A percentile compares a stretch with the other conserved stretches of the same genome.
Evolutionary conservation across 768 basidiomycete genomes (phyloP).

Genomic region (Multifurca ochricompacta): DNA sequence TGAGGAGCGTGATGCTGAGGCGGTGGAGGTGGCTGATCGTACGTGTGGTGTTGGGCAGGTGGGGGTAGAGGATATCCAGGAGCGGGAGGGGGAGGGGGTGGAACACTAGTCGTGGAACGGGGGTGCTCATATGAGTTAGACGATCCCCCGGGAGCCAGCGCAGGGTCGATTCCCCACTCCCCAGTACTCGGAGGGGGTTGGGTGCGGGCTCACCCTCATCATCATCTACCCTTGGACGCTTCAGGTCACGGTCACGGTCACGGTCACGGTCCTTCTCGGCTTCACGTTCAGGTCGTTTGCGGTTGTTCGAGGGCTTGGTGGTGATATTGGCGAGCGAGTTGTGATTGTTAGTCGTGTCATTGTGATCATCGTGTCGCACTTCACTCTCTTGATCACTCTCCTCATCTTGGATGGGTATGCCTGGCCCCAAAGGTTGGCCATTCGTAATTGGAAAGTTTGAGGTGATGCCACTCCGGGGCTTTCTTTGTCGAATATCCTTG

Average conservation of each 20-base stretch:
- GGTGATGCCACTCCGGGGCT: conserved; percentile 35
- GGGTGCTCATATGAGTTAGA: conserved; percentile 12
- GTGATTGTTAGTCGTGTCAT: conserved; percentile 16
- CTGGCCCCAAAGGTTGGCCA: conserved; percentile 10
- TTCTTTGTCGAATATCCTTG: conserved; percentile 82
- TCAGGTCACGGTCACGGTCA: conserved; percentile 15
- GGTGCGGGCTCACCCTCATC: conserved; percentile 12
- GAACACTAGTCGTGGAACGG: conserved; percentile 14
- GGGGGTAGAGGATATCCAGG: conserved; percentile 7
- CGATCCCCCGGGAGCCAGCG: conserved; percentile 14
- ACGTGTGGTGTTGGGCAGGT: conserved; percentile 4
- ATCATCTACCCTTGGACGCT: conserved; percentile 18
- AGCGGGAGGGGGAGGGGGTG: conserved; percentile 17
- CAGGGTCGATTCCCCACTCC: conserved; percentile 20
- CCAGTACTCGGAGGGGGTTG: conserved; percentile 12
- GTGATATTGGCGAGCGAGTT: conserved; percentile 13
- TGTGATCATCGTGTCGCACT: conserved; percentile 15
- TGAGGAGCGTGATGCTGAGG: conserved; percentile 15
- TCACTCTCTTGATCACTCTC: conserved; percentile 20
- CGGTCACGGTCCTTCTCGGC: conserved; percentile 20
- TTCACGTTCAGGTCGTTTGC: conserved; percentile 20
- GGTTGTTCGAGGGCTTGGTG: conserved; percentile 6
- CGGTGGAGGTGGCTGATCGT: conserved; percentile 16
- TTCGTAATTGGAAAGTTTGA: conserved; percentile 14
- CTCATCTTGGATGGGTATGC: conserved; percentile 16